A percentile compares a stretch with the other conserved stretches of the same genome.
Conservation (phyloP, 176 grass and related monocot species). For the Rhipidocladum racemiflorum region DNA sequence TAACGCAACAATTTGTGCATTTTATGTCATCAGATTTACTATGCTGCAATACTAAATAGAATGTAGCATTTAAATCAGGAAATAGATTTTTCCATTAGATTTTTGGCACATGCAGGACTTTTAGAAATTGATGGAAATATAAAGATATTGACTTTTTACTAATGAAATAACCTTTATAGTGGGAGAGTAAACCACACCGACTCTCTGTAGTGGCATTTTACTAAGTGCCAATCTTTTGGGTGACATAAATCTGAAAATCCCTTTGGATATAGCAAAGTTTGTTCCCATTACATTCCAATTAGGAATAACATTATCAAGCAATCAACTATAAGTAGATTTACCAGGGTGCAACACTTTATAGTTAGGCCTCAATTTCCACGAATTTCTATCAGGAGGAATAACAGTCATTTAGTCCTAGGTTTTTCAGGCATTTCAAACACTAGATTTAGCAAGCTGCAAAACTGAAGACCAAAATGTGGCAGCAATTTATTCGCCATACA, state of each 20-base stretch:
- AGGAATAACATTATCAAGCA: neutral
- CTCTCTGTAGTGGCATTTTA: neutral
- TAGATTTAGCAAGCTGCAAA: neutral
- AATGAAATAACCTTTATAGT: neutral
- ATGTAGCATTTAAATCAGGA: neutral
- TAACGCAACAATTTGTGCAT: neutral
- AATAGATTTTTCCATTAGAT: neutral
- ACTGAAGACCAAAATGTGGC: neutral
- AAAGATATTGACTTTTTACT: neutral
- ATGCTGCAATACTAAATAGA: neutral
- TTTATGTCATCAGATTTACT: neutral
- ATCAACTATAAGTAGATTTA: neutral
- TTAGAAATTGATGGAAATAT: slow-evolving; percentile 2
- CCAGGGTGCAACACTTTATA: neutral
- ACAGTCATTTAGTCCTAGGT: neutral
- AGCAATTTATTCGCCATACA: neutral
- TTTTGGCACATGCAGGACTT: slow-evolving; percentile 3
- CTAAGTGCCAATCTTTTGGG: neutral
- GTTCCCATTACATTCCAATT: neutral
- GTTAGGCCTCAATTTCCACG: neutral
- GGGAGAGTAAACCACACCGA: neutral
- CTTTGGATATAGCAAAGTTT: neutral
- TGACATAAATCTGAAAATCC: neutral
- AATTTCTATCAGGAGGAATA: neutral
- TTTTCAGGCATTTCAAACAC: slow-evolving; percentile 1